These are phyloP conservation scores for Naematelia encephala DNA, from an alignment of 768 basidiomycete species.

Conservation along the genomic window DNA sequence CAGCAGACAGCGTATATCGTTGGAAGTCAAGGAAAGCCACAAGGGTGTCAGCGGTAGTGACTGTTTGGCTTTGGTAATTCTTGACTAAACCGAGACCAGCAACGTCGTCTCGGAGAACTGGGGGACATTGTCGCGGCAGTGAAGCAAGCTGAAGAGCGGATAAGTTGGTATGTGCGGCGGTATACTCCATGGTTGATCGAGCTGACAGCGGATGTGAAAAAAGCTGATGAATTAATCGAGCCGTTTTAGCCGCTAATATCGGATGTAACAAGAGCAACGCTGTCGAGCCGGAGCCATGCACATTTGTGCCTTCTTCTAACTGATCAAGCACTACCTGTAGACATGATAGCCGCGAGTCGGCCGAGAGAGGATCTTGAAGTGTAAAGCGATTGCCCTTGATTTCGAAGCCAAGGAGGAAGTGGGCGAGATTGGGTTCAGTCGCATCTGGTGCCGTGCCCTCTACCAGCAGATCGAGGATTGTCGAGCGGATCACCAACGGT, in stretches of 20 bases:
- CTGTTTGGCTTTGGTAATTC: slow-evolving; percentile 10
- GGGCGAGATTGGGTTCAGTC: slow-evolving; percentile 76
- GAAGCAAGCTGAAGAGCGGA: slow-evolving; percentile 74
- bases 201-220: slow-evolving; percentile 83
- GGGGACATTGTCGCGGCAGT: slow-evolving; percentile 29
- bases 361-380: slow-evolving; percentile 47
- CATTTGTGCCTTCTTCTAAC: slow-evolving; percentile 68
- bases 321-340: slow-evolving; percentile 78
- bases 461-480: slow-evolving; percentile 76
- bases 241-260: slow-evolving; percentile 76
- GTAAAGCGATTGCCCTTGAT: slow-evolving; percentile 57
- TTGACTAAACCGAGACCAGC: slow-evolving; percentile 14
- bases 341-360: slow-evolving; percentile 56
- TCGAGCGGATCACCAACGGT: slow-evolving; percentile 67
- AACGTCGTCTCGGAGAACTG: neutral
- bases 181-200: slow-evolving; percentile 74
- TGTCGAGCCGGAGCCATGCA: slow-evolving; percentile 49
- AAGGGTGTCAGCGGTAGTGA: slow-evolving; percentile 55
- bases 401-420: slow-evolving; percentile 77
- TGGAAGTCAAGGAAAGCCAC: slow-evolving; percentile 76
- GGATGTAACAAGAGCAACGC: slow-evolving; percentile 57
- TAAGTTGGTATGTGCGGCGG: slow-evolving; percentile 83
- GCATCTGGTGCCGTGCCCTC: slow-evolving; percentile 65
- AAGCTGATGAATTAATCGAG: slow-evolving; percentile 76
- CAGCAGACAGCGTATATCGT: slow-evolving; percentile 77